phyloP scores from a whole-genome alignment of 176 grass and related monocot species.

The Rhynchospora breviuscula region DNA sequence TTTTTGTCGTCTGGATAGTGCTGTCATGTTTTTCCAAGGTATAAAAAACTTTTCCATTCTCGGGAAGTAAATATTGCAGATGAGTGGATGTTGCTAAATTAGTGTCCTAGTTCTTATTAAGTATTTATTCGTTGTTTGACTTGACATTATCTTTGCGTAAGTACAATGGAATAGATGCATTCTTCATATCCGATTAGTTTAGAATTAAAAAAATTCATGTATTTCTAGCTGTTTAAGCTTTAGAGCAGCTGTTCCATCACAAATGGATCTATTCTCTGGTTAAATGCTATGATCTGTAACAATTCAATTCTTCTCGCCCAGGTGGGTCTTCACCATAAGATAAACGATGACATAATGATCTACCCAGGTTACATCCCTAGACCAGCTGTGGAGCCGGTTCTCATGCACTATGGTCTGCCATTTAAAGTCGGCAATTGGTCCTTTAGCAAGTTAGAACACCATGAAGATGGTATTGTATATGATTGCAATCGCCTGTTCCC shows the following conservation, averaged over 20 bases:
- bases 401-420: slow-evolving; percentile 87
- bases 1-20: background rate
- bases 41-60: background rate
- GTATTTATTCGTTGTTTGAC: background rate
- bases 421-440: slow-evolving; percentile 98
- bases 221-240: background rate
- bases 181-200: background rate
- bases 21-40: background rate
- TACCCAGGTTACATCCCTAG: slow-evolving; percentile 96
- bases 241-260: background rate
- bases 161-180: background rate
- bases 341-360: slow-evolving; percentile 98
- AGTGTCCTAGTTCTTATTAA: background rate
- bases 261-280: background rate
- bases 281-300: slow-evolving; percentile 15
- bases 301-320: slow-evolving; percentile 32
- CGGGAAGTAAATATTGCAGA: background rate
- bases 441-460: slow-evolving; percentile 87
- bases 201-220: background rate
- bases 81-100: background rate
- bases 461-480: slow-evolving; percentile 83
- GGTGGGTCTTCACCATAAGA: slow-evolving; percentile 89
- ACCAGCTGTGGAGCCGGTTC: slow-evolving; percentile 60
- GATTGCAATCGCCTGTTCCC: slow-evolving; percentile 86
- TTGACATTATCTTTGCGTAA: background rate